Evolutionary conservation across 1,284 basidiomycete species (phyloP), one percentile per base, ranked within the genome.

Genomic region (Hypsizygus ulmarius): DNA sequence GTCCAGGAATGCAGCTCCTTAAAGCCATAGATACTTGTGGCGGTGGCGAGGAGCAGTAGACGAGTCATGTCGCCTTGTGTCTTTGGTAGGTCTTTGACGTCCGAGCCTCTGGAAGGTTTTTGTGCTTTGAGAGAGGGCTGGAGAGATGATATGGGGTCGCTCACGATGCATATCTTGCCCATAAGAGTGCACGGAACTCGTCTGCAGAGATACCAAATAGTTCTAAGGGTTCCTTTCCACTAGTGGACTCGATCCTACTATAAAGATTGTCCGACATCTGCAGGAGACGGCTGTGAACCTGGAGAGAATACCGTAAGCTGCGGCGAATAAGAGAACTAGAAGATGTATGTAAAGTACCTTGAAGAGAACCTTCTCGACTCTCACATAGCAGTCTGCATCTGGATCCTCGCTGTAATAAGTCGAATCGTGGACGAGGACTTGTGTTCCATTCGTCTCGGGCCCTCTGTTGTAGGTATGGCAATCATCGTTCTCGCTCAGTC

Each of bases 101-200:
- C 55, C 4, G 51, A 37, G 28, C 52, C 50, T 14, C 56, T 58
- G 15, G 29, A 29, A 6, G 16, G 5, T 9, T 10, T 6, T 35
- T n/a, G 29, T 51, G 15, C 32, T 11, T 34, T 39, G 34, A 18
- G n/a, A 43, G 8, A 43, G 28, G n/a, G 15, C 25, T 7, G 8
- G 16, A 21, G 40, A 30, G 5, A 33, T 19, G 14, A 35, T 14
- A 39, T 3, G 9, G 12, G 39, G 56, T 38, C 47, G 63, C 45
- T 44, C 27, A 52, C 67, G 52, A 58, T 3, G 62, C 59, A 44
- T 65, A 60, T 21, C 64, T 47, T 10, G 61, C 60, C 66, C 65
- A 69, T 10, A 67, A 48, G n/a, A 69, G 59, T 0, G 64, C 64
- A 29, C 65, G 58, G 40, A 60, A 65, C 42, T 68, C 65, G 14